Evolutionary conservation across 768 basidiomycete species (phyloP), one percentile per base, ranked within the genome.

Genomic region (Candolleomyces aberdarensis): DNA sequence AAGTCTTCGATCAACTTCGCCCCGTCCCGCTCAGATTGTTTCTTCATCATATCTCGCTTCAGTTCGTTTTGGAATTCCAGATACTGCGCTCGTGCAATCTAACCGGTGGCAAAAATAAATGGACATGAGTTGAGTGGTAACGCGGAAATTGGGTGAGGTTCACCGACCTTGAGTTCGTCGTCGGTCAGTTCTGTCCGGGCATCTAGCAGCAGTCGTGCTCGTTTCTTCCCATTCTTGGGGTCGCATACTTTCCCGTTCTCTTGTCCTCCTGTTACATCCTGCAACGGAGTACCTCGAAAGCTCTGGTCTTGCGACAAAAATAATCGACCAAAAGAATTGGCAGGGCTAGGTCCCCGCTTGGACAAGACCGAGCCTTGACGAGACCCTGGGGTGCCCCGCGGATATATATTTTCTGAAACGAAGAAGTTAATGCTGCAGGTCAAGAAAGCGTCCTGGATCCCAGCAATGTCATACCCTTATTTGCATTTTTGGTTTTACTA

Each of bases 161-260:
- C 70, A 62, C 59, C 6, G 36, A 85, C 92, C 78, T 87, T 89
- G 48, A 94, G 76, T 72, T 94, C 91, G 3, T 90, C 87, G 61
- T 93, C 90, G 5, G 91, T 91, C 41, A 94, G 74, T 69, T 94
- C 92, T 5, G 86, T 94, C 62, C 90, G 80, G 5, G 80, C 74
- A 70, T 94, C 92, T 7, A 94, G 71, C 3, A 90, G 74, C 46
- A 87, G 69, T 49, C 86, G 79, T 10, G 81, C 88, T 58, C 78
- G 71, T 68, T 84, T 89, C 57, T 64, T 53, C 62, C 75, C 76
- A 66, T 70, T 74, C 56, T 31, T 56, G 6, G 63, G 63, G 14
- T 63, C 64, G 17, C 20, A 60, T 59, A 62, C 70, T 68, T 56
- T 71, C 63, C 11, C 11, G 71, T 73, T 22, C 76, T 68, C 60